Conservation (phyloP, 345 rosid species). For the Arabidopsis arenosa region DNA sequence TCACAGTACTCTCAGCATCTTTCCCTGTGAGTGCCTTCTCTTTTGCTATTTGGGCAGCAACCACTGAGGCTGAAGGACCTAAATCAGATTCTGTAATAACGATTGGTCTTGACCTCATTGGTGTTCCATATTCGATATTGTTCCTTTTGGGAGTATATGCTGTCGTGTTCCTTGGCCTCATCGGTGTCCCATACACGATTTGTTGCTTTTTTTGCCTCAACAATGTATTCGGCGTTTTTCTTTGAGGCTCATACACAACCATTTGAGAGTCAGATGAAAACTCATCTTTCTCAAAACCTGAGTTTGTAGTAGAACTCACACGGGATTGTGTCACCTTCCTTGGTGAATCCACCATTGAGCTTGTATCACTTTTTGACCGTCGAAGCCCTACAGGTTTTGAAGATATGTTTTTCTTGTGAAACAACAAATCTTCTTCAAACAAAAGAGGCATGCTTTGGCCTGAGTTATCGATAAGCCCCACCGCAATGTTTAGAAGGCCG, state of each 20-base stretch:
- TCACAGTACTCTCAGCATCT: constrained; percentile 60
- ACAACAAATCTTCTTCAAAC: constrained; percentile 43
- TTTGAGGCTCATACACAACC: constrained; percentile 23
- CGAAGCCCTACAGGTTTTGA: constrained; percentile 67
- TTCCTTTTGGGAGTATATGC: constrained; percentile 44
- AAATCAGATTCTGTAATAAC: constrained; percentile 69
- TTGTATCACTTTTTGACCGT: constrained; percentile 78
- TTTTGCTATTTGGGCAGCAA: constrained; percentile 67
- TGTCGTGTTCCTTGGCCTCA: constrained; percentile 36
- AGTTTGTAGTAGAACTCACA: constrained; percentile 49
- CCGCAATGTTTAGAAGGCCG: constrained; percentile 80
- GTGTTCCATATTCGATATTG: constrained; percentile 44
- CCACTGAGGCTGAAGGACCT: constrained; percentile 90
- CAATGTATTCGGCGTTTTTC: constrained; percentile 32
- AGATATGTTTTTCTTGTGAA: constrained; percentile 44
- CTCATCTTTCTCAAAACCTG: constrained; percentile 45
- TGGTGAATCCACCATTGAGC: constrained; percentile 57
- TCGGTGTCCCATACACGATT: constrained; percentile 43
- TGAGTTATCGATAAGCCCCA: constrained; percentile 77
- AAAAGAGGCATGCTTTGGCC: constrained; percentile 82
- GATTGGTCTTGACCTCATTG: constrained; percentile 43
- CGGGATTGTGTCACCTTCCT: constrained; percentile 35
- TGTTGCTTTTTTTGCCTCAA: constrained; percentile 28
- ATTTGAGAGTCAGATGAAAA: constrained; percentile 42
- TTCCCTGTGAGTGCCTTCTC: constrained; percentile 41